Conservation (phyloP, 805 yeast species). For the Torulaspora microellipsoides region DNA sequence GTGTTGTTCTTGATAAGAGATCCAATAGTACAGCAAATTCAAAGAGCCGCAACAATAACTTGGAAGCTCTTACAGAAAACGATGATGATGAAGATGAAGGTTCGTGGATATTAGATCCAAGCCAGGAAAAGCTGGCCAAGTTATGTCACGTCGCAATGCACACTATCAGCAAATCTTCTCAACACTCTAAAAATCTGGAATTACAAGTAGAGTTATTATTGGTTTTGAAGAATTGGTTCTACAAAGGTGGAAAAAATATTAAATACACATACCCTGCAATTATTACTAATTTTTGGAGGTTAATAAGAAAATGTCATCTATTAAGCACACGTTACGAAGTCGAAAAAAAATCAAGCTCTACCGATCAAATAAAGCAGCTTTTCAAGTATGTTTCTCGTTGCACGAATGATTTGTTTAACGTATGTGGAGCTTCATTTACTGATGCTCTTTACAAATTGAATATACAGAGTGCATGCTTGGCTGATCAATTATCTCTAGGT, state of each 20-base stretch:
- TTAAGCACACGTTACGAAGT: conserved; percentile 19
- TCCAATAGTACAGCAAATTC: conserved; percentile 12
- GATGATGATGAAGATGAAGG: conserved; percentile 21
- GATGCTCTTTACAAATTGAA: conserved; percentile 42
- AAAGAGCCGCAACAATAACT: conserved; percentile 9
- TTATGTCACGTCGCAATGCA: conserved; percentile 59
- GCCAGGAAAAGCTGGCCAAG: conserved; percentile 64
- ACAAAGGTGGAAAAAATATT: conserved; percentile 47
- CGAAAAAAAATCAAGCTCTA: conserved; percentile 16
- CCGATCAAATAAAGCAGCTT: conserved; percentile 40
- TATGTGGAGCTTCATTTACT: conserved; percentile 26
- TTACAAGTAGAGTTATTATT: conserved; percentile 38
- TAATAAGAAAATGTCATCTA: conserved; percentile 48
- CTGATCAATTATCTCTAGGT: conserved; percentile 70
- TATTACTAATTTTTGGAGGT: conserved; percentile 53
- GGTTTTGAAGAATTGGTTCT: conserved; percentile 24
- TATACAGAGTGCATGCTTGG: conserved; percentile 63
- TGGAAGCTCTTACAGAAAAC: conserved; percentile 1
- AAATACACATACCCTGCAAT: conserved; percentile 73
- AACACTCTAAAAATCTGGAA: conserved; percentile 17
- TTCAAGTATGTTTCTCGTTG: conserved; percentile 71
- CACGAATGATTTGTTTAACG: conserved; percentile 56
- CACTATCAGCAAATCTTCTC: conserved; percentile 4
- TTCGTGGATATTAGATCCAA: conserved; percentile 23
- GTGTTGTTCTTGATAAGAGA: background rate